phyloP scores from a whole-genome alignment of 441 rosid genomes.

The Flueggea neowawraea region DNA sequence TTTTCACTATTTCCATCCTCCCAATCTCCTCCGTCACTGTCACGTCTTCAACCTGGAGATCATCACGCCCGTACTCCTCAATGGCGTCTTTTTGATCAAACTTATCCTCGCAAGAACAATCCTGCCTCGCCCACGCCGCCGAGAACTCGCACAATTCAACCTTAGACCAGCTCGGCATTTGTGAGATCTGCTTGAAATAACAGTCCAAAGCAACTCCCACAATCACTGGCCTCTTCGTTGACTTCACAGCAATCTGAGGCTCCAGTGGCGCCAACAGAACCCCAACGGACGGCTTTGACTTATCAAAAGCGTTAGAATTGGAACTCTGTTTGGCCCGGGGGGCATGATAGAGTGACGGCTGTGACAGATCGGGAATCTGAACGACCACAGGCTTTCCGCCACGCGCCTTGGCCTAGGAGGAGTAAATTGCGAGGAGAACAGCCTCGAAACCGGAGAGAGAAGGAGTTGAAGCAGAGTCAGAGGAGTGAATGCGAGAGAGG shows the following conservation, averaged over 20 bases:
- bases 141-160: conserved; percentile 62
- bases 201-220: conserved; percentile 67
- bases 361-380: conserved; percentile 81
- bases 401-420: conserved; percentile 67
- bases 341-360: conserved; percentile 82
- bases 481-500: conserved; percentile 68
- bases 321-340: conserved; percentile 41
- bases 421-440: conserved; percentile 80
- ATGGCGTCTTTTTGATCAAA: conserved; percentile 34
- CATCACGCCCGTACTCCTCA: conserved; percentile 8
- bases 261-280: conserved; percentile 72
- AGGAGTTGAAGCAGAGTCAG: conserved; percentile 43
- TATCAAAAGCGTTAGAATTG: conserved; percentile 5
- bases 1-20: conserved; percentile 32
- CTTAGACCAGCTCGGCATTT: conserved; percentile 87
- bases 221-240: conserved; percentile 74
- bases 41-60: conserved; percentile 24
- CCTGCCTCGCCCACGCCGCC: conserved; percentile 80
- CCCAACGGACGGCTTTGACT: conserved; percentile 45
- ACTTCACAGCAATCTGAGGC: conserved; percentile 85
- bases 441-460: conserved; percentile 92
- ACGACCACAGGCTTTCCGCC: conserved; percentile 68
- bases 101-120: conserved; percentile 52
- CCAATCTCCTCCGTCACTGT: conserved; percentile 28
- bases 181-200: conserved; percentile 74